phyloP scores from a whole-genome alignment of 306 rosid species.

The Phaseolus lunatus region DNA sequence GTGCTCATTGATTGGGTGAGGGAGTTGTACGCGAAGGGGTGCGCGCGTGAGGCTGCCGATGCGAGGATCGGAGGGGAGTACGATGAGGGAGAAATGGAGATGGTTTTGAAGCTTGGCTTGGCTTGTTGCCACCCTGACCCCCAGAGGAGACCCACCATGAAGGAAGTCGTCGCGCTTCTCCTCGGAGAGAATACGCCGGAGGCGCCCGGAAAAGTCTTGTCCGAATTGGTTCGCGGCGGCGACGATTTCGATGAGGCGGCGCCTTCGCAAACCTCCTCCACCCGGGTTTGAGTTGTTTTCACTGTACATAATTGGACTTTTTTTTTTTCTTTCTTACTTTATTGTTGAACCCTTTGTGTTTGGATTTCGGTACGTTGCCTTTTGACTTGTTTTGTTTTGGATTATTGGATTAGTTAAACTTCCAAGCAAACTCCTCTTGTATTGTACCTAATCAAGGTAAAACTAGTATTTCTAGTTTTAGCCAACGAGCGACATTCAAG shows the following conservation, averaged over 20 bases:
- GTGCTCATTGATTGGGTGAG: slow-evolving; percentile 90
- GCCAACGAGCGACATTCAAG: background rate
- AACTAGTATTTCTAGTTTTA: background rate
- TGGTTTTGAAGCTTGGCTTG: slow-evolving; percentile 81
- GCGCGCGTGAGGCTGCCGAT: slow-evolving; percentile 68
- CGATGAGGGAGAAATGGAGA: slow-evolving; percentile 68
- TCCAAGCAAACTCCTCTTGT: slow-evolving; percentile 10
- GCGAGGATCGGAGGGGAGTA: slow-evolving; percentile 58
- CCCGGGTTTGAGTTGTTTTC: slow-evolving; percentile 35
- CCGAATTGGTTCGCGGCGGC: slow-evolving; percentile 51
- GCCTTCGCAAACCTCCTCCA: background rate
- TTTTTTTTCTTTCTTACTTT: background rate
- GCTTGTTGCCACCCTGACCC: slow-evolving; percentile 95
- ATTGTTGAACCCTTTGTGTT: background rate
- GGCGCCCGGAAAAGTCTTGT: slow-evolving; percentile 57
- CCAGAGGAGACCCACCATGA: slow-evolving; percentile 74
- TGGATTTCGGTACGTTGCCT: slow-evolving; percentile 15
- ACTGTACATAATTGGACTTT: slow-evolving; percentile 30
- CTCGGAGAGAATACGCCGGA: slow-evolving; percentile 54
- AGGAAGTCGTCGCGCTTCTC: slow-evolving; percentile 74
- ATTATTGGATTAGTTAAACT: slow-evolving; percentile 40
- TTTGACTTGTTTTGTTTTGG: slow-evolving; percentile 10
- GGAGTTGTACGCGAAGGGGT: slow-evolving; percentile 60
- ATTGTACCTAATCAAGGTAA: slow-evolving; percentile 18
- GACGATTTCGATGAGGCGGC: slow-evolving; percentile 26